Evolutionary conservation across 148 eudicot genomes (phyloP).

Genomic region (Silene latifolia): DNA sequence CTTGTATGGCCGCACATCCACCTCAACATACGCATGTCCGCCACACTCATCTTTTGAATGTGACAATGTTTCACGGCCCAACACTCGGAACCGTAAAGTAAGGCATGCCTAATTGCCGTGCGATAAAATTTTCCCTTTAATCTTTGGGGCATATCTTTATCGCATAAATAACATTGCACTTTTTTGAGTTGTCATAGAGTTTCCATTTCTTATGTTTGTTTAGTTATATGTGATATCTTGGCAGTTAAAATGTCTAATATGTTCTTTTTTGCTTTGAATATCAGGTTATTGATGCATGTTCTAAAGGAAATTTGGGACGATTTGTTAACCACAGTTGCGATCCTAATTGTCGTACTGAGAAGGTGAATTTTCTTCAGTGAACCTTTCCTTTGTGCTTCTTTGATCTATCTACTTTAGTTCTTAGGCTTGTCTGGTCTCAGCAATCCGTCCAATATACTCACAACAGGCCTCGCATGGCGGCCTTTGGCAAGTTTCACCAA

Average conservation of each 20-base stretch:
- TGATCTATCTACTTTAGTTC: background rate
- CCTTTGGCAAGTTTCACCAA: background rate
- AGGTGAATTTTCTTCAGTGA: conserved; percentile 42
- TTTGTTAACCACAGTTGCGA: conserved; percentile 98
- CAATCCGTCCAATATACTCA: background rate
- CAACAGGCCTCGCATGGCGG: background rate
- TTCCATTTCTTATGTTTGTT: conserved; percentile 1
- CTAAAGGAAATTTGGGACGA: conserved; percentile 95
- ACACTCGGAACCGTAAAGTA: no score
- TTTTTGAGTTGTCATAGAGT: background rate
- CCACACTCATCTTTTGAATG: no score
- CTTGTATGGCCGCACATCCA: no score
- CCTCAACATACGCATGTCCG: no score
- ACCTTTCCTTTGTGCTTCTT: background rate
- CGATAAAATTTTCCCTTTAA: no score
- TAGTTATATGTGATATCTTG: background rate
- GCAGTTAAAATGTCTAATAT: conserved; percentile 4
- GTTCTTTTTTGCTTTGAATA: conserved; percentile 17
- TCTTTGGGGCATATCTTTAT: no score
- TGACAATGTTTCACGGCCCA: no score
- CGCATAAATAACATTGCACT: background rate
- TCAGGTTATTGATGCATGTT: conserved; percentile 96
- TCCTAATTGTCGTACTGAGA: conserved; percentile 96
- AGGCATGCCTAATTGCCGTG: no score
- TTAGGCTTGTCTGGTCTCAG: background rate